A percentile compares a stretch with the other conserved stretches of the same genome.
Conservation (phyloP, 495 filamentous ascomycete species). For the Jackrogersella minutella region DNA sequence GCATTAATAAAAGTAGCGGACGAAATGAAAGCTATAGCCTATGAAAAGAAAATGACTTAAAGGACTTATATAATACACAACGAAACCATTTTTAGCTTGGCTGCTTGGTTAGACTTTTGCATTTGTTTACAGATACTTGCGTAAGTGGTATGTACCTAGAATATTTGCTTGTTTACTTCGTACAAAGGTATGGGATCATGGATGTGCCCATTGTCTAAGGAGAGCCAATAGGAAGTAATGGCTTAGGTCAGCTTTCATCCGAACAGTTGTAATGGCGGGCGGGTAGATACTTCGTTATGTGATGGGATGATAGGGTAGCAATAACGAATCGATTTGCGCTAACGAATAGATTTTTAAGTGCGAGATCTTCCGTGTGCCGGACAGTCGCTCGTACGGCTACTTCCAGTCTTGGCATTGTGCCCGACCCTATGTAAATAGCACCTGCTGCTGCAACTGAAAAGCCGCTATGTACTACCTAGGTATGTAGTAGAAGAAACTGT, state of each 20-base stretch:
- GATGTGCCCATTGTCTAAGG: neutral
- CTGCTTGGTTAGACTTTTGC: too few species aligned
- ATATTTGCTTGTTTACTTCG: too few species aligned
- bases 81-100: neutral
- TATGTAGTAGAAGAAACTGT: neutral
- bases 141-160: neutral
- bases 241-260: conserved; percentile 19
- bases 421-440: conserved; percentile 27
- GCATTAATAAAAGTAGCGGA: too few species aligned
- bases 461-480: conserved; percentile 6
- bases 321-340: conserved; percentile 7
- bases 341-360: conserved; percentile 1
- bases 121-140: neutral
- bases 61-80: too few species aligned
- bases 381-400: conserved; percentile 5
- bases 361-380: conserved; percentile 23
- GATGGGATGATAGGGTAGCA: neutral
- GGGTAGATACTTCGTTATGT: neutral
- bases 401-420: conserved; percentile 23
- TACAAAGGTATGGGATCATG: neutral
- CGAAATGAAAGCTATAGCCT: too few species aligned
- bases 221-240: conserved; percentile 34
- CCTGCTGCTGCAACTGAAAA: conserved; percentile 3
- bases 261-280: conserved; percentile 7
- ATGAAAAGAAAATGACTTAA: too few species aligned